Evolutionary conservation across 2,329 filamentous ascomycete genomes (phyloP).

Genomic region (Stachybotrys chartarum): DNA sequence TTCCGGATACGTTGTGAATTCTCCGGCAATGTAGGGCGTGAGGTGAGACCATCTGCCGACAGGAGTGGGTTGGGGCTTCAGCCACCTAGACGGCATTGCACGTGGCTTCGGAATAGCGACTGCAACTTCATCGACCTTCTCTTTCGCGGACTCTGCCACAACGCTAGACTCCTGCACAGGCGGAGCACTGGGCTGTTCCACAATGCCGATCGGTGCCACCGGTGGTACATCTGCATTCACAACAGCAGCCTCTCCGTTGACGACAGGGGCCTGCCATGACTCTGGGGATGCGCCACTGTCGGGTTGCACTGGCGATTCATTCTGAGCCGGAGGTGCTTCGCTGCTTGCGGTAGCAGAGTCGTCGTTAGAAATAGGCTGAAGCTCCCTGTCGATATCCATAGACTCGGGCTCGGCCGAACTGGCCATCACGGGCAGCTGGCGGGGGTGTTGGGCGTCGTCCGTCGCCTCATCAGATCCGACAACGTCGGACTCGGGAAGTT

Average conservation of each 20-base stretch:
- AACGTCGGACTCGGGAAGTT: neutral
- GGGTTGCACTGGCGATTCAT: neutral
- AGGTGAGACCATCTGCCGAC: constrained; percentile 28
- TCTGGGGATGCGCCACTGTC: neutral
- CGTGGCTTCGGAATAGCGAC: neutral
- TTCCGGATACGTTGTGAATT: constrained; percentile 31
- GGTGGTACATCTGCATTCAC: neutral
- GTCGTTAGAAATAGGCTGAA: neutral
- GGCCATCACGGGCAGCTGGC: neutral
- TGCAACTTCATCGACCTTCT: neutral
- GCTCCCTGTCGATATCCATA: neutral
- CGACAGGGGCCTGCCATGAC: neutral
- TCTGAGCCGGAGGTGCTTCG: neutral
- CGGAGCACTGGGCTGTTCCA: neutral
- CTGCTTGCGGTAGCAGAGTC: neutral
- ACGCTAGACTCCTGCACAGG: neutral
- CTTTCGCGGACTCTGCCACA: neutral
- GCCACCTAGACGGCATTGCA: neutral
- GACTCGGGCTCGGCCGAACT: neutral
- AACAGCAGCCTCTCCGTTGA: neutral
- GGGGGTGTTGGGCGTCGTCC: neutral
- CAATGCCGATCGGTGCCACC: neutral
- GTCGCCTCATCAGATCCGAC: neutral
- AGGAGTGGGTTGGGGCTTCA: constrained; percentile 20
- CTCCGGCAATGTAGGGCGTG: constrained; percentile 32